Base-by-base conservation (phyloP, 306 rosid genomes). In the Fagus crenata region DNA sequence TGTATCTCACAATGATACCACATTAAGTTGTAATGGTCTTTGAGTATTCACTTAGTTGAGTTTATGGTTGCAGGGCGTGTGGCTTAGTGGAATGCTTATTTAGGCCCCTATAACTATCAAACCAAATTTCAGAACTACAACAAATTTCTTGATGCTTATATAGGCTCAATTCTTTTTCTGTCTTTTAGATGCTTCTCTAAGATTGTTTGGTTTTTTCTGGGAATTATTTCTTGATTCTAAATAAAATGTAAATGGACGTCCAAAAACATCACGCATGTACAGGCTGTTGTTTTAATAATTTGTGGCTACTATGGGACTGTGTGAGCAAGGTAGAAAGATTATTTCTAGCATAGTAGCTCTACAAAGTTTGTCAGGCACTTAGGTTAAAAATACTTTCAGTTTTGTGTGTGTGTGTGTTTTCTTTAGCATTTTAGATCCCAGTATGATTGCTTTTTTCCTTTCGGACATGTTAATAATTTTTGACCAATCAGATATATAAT, bases 401-500 rank as follows among this genome's bases (percentile, higher is more conserved):
- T 18, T 18, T 18, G 7, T 18, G 63, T 18, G 63, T 22, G 32
- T 6, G 14, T 46, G 51, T 3, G 51, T 12, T 46, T 46, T 33
- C 32, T 61, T 40, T 61, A 33, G 68, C 68, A 13, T 33, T 61
- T 61, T 15, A 61, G 65, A 59, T 59, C 65, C 17, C 37, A 59
- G 68, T 4, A 58, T 9, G 33, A 12, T 58, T 46, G 51, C 13
- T 13, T 46, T 46, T 46, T 46, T 46, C 11, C 14, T 46, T 31
- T 31, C 12, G 1, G 35, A 59, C 36, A 22, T 28, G 36, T 31
- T 59, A 32, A 61, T 32, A 7, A 61, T 33, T 61, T 61, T 61
- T 61, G 42, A 8, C 7, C 12, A 61, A 13, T 33, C 42, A 4
- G 68, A 61, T 4, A 33, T 61, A 14, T 32, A 31, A 58, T 28